Evolutionary conservation across 257 asterid species (phyloP), one percentile per base, ranked within the genome.

Genomic region (Solanum tacnaense): DNA sequence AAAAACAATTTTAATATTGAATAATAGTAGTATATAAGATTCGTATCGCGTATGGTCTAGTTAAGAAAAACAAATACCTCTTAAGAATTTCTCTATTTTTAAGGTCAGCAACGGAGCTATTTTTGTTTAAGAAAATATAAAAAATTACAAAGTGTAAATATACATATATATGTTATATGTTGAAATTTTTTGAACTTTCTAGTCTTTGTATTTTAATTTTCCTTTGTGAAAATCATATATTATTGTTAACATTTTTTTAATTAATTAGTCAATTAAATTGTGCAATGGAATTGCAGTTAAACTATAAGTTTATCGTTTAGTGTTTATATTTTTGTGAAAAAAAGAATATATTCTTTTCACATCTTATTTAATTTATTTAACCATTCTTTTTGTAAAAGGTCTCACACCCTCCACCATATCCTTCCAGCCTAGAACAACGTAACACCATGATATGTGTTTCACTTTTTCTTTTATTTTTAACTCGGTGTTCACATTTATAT

Each of bases 391-490:
- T 3, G 62, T 9, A 79, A 41, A 44, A 44, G n/a, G 29, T 36
- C 4, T 36, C 83, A 74, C 46, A 21, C 21, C 34, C 84, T 76
- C 13, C 84, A 34, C 27, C 29, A 25, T 79, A 56, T 79, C 36
- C 25, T 44, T 79, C 84, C 84, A 79, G 84, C 65, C 65, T 39
- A 79, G 84, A 79, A 41, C 84, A 79, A 41, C 71, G 71, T n/a
- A n/a, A n/a, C 65, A 25, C 15, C 84, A 78, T 44, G 84, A 79
- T 29, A 27, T 44, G 0, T 27, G 31, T 31, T 74, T 4, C 7
- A 8, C 25, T 32, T 72, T 72, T 25, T 68, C 12, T 58, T 58
- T 20, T 21, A 58, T 20, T 27, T 27, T 27, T 13, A 1, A 13
- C 1, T 67, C 20, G 1, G 2, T 12, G 1, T 67, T 67, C 2